Conservation (phyloP, 129 eudicot species). For the Flaveria brownii region DNA sequence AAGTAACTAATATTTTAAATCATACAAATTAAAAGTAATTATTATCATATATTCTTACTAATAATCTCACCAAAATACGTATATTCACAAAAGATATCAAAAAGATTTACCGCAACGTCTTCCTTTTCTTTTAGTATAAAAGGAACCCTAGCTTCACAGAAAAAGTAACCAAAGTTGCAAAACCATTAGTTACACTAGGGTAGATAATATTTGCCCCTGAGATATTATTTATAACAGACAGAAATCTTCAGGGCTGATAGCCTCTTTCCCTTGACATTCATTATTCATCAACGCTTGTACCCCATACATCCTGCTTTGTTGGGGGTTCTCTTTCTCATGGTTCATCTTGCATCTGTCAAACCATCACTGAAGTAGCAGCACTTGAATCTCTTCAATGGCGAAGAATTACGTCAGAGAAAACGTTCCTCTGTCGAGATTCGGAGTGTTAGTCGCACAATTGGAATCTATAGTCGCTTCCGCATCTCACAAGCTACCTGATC, state of each 20-base stretch:
- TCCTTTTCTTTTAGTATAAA: too few species aligned
- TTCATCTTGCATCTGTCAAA: conserved; percentile 17
- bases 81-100: too few species aligned
- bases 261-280: neutral
- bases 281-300: neutral
- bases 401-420: conserved; percentile 59
- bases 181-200: too few species aligned
- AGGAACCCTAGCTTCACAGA: too few species aligned
- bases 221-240: neutral
- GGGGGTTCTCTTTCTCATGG: conserved; percentile 20
- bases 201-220: neutral
- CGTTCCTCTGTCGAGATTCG: conserved; percentile 76
- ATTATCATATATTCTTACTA: too few species aligned
- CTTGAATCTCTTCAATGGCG: conserved; percentile 54
- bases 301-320: neutral
- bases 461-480: conserved; percentile 91
- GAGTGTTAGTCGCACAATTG: conserved; percentile 91
- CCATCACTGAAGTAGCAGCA: conserved; percentile 14
- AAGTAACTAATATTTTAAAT: too few species aligned
- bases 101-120: too few species aligned
- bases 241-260: neutral
- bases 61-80: too few species aligned
- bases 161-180: too few species aligned
- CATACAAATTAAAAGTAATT: too few species aligned
- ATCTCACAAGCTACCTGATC: conserved; percentile 81